phyloP scores from a whole-genome alignment of 139 green algal species.

The Nannochloris sp. region DNA sequence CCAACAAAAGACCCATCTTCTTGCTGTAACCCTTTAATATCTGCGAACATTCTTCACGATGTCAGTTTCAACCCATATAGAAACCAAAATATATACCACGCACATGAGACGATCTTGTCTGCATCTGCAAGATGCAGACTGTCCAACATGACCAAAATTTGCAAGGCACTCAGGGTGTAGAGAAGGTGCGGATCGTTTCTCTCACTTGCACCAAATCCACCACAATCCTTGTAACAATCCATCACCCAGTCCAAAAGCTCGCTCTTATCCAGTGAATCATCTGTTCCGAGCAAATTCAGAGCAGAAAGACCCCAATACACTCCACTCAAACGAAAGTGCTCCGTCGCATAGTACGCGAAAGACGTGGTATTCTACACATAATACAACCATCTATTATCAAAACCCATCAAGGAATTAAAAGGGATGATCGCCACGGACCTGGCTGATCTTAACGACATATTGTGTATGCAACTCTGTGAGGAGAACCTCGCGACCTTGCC shows the following conservation, averaged over 20 bases:
- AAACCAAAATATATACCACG: slow-evolving; percentile 4
- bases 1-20: slow-evolving; percentile 86
- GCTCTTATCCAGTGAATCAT: slow-evolving; percentile 56
- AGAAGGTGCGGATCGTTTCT: slow-evolving; percentile 92
- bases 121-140: slow-evolving; percentile 64
- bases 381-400: not conserved
- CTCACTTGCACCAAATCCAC: slow-evolving; percentile 77
- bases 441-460: slow-evolving; percentile 63
- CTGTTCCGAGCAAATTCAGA: slow-evolving; percentile 61
- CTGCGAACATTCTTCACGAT: slow-evolving; percentile 26
- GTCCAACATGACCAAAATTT: slow-evolving; percentile 85
- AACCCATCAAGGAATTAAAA: too few relatives aligned
- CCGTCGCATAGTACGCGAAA: slow-evolving; percentile 74
- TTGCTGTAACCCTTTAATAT: slow-evolving; percentile 71
- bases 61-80: not conserved
- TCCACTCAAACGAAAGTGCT: slow-evolving; percentile 95
- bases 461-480: slow-evolving; percentile 64
- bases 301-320: slow-evolving; percentile 96
- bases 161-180: slow-evolving; percentile 92
- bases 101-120: slow-evolving; percentile 60
- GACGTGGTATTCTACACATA: slow-evolving; percentile 31
- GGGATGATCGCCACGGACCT: slow-evolving; percentile 25
- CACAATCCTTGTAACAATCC: slow-evolving; percentile 48
- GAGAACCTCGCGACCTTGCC: slow-evolving; percentile 21
- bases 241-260: slow-evolving; percentile 56